Base-by-base conservation (phyloP, 495 filamentous ascomycete genomes). In the Penicillium cataractarum region DNA sequence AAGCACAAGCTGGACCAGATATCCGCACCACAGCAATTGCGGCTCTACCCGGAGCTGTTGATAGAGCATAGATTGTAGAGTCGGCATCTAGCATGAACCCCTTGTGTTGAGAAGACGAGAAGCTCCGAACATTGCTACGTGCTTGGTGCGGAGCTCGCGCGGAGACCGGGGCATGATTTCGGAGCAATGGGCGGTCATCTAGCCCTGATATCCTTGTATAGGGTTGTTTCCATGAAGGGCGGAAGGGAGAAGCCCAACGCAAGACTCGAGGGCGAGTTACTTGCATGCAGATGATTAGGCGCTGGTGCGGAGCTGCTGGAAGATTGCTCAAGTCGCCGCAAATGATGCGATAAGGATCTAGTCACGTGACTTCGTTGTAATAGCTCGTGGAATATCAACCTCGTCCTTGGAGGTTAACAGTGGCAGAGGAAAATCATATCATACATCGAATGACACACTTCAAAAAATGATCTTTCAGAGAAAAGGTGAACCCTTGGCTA, bases 11-110 rank as follows among this genome's bases (percentile, higher is more conserved):
- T 27, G 90, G 86, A 0, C 95, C 95, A 19, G 95, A 97, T 24
- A 96, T 81, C 33, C 95, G 85, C 42, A 99, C 88, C 9, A 98
- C 87, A 2, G 96, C 96, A 72, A 99, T 97, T 31, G 92, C 95
- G 32, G 92, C 92, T 74, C 84, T 87, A 7, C 96, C 94, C 15
- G 90, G 77, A 2, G 91, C 91, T 10, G 95, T 96, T 0, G 95
- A 97, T 4, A 98, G 80, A 0, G 96, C 95, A 70, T 94, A 98
- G 17, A 99, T 96, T 4, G 95, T 98, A 1, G 78, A 79, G 15
- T 80, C 75, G 0, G 66, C 68, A 61, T 76, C 73, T 37, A 73
- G 57, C 56, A 74, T 65, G 19, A 72, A 72, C 1, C n/a, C 52
- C 13, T 21, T 19, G 0, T 52, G 58, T 2, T 26, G 3, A 5